Conservation (phyloP, 208 protist species). For the Novymonas esmeraldas region DNA sequence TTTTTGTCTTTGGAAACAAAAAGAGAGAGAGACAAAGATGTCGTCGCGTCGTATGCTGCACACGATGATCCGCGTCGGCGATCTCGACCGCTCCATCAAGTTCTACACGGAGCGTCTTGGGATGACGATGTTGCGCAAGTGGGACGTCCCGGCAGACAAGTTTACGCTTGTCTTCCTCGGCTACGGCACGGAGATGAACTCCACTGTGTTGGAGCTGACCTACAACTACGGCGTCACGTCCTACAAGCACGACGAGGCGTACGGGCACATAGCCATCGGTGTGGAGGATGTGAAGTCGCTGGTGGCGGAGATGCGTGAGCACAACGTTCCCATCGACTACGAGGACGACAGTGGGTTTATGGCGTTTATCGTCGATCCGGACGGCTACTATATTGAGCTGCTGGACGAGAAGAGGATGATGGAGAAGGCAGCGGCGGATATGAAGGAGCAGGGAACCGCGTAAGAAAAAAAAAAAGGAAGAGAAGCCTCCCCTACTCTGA, state of each 20-base stretch:
- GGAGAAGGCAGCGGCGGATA: constrained; percentile 47
- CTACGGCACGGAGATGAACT: constrained; percentile 66
- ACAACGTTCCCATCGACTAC: constrained; percentile 73
- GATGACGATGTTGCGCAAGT: constrained; percentile 81
- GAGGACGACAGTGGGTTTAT: constrained; percentile 80
- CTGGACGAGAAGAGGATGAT: constrained; percentile 83
- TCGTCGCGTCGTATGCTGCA: constrained; percentile 64
- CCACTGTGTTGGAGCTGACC: constrained; percentile 83
- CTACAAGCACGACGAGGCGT: constrained; percentile 76
- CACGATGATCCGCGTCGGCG: constrained; percentile 89
- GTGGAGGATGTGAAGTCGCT: constrained; percentile 72
- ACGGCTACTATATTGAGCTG: constrained; percentile 88
- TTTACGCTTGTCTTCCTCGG: constrained; percentile 87
- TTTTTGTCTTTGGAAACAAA: too few relatives aligned
- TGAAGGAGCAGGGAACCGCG: constrained; percentile 75
- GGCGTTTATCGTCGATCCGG: constrained; percentile 85
- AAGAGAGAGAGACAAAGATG: constrained; percentile 11
- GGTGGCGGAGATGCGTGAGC: constrained; percentile 44
- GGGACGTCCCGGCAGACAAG: constrained; percentile 76
- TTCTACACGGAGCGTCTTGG: constrained; percentile 84
- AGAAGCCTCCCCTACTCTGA: neutral
- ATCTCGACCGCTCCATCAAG: constrained; percentile 79
- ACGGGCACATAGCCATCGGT: constrained; percentile 86
- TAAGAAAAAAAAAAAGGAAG: constrained; percentile 10
- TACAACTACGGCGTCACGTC: constrained; percentile 83